Evolutionary conservation across 2,329 filamentous ascomycete genomes (phyloP), one percentile per base, ranked within the genome.

Genomic region (Onygenales sp.): DNA sequence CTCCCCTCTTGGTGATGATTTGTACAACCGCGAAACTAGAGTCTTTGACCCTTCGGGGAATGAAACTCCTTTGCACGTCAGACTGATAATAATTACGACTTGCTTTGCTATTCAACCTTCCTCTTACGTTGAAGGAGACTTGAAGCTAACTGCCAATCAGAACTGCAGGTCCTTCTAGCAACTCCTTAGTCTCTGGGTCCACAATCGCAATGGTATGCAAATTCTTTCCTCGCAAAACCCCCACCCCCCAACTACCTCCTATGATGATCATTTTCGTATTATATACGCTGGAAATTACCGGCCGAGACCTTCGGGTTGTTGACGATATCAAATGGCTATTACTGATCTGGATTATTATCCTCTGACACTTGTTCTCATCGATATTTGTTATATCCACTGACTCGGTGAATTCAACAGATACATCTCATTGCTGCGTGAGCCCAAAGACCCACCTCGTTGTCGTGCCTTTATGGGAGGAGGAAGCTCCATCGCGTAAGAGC

Each of bases 221-320:
- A 39, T 10, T 31, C 40, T 14, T 37, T 34, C 39, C n/a, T 17
- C 27, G 32, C 31, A 11, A 4, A 27, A 9, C 31, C 27, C 7
- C 9, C 27, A 17, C 6, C 17, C 31, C 17, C 13, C 34, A 9
- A 21, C 14, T 40, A 6, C 46, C 55, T 48, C 43, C 50, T 55
- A 56, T 61, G 53, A 58, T 63, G 59, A 57, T 63, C 52, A 48
- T 56, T 59, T 51, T 54, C 51, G 53, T 57, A 52, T 56, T 58
- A 74, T 81, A 81, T 83, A 87, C 78, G 87, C 89, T 91, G 88
- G 88, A 92, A 93, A 85, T 94, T 94, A 94, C 88, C 88, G 88
- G 84, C 88, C 83, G 87, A 94, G 80, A 78, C 76, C 76, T 71
- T 74, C 67, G 74, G 70, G 75, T 76, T 77, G 69, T 80, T 88